Evolutionary conservation across 768 basidiomycete species (phyloP).

Genomic region (Sarcodon sp.): DNA sequence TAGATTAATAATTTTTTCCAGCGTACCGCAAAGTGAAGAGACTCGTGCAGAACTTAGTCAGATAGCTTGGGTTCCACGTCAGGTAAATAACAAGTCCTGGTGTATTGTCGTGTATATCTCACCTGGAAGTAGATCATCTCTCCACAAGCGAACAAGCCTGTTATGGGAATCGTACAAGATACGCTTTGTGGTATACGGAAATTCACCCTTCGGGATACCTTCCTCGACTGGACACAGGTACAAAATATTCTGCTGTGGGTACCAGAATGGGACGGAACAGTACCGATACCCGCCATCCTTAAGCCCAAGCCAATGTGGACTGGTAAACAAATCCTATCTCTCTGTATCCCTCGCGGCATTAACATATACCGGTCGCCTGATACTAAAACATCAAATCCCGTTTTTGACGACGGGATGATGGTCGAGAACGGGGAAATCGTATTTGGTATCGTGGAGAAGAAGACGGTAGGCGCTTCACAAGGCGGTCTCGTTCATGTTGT

Average conservation of each 20-base stretch:
- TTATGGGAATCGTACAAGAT: conserved; percentile 99
- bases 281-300: conserved; percentile 89
- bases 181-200: conserved; percentile 96
- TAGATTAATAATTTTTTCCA: conserved; percentile 18
- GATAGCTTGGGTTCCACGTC: conserved; percentile 96
- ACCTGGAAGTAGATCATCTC: conserved; percentile 71
- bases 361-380: conserved; percentile 80
- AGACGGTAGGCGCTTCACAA: conserved; percentile 93
- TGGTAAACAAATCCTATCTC: conserved; percentile 89
- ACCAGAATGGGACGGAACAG: conserved; percentile 90
- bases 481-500: conserved; percentile 94
- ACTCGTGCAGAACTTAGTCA: conserved; percentile 96
- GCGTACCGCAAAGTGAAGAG: conserved; percentile 96
- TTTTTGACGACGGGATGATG: conserved; percentile 88
- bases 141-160: conserved; percentile 98
- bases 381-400: conserved; percentile 66
- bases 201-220: conserved; percentile 90
- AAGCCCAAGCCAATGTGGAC: conserved; percentile 98
- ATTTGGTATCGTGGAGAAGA: conserved; percentile 94
- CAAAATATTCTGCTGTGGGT: conserved; percentile 98
- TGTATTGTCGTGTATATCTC: neutral
- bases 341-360: conserved; percentile 91
- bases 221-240: conserved; percentile 90
- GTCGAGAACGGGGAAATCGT: conserved; percentile 96
- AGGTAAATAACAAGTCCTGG: conserved; percentile 33